Evolutionary conservation across 352 stramenopile species (phyloP), one percentile per base, ranked within the genome.

Genomic region (Phytophthora agathidicida): DNA sequence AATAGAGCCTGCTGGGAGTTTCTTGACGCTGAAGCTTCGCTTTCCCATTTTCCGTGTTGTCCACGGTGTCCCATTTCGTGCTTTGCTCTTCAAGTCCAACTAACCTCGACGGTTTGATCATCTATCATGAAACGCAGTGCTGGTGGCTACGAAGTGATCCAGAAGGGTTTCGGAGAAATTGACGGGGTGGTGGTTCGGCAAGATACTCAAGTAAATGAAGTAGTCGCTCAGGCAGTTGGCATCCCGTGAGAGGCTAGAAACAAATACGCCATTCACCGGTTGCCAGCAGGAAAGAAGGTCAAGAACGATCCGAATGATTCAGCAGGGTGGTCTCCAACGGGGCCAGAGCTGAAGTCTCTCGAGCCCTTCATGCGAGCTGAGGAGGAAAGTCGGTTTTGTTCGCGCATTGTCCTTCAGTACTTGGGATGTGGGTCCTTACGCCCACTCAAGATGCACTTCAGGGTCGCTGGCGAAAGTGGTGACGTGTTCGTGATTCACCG

Each of bases 161-260:
- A 67, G 41, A 61, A 82, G 42, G 61, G 52, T 26, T 50, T 85
- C 24, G 64, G 37, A 3, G 68, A 80, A 50, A 28, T 75, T 5
- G 48, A 63, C 16, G 76, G 77, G 3, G 44, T 89, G 16, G 76
- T 89, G 24, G 54, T 88, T 35, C 72, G 75, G 7, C 80, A 90
- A 59, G 68, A 77, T 57, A 71, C 73, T 1, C 80, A 89, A 36
- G 68, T 63, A 28, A 55, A 43, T 11, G 77, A 87, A 35, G 67
- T 76, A 32, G 42, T 75, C n/a, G 71, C 75, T 42, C 77, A 89
- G 62, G 46, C 46, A 23, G 60, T 76, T 41, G 77, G 68, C 8
- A 19, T 88, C 33, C 76, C 80, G 2, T 88, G 73, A 32, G 78
- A 91, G 46, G 35, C 64, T n/a, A 53, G 44, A 30, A 91, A 91